Conservation (phyloP, 257 asterid species). For the Solanum pinnatisectum region DNA sequence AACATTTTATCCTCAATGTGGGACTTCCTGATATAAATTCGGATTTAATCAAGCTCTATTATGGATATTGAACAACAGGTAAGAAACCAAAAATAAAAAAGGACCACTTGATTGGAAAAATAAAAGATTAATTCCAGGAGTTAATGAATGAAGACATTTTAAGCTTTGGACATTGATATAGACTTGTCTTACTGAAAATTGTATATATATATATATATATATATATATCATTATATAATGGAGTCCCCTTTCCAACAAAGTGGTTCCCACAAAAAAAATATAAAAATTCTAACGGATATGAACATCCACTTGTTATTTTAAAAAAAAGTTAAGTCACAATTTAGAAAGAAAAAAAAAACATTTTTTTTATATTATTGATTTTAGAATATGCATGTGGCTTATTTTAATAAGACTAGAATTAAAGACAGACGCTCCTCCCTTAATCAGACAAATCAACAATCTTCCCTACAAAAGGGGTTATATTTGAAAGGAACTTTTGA, state of each 20-base stretch:
- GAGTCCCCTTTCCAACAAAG: background rate
- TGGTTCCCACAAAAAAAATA: conserved; percentile 23
- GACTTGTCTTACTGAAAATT: conserved; percentile 18
- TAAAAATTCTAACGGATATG: background rate
- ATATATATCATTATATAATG: conserved; percentile 1
- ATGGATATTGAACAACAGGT: fast-evolving
- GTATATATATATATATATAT: background rate
- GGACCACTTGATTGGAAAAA: background rate
- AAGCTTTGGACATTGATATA: conserved; percentile 11
- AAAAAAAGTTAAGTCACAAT: background rate
- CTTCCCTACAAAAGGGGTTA: conserved; percentile 4
- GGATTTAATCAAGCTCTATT: fast-evolving
- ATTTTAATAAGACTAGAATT: conserved; percentile 9
- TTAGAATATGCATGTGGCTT: conserved; percentile 13
- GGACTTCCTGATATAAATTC: fast-evolving
- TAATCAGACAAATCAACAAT: background rate
- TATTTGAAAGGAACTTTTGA: background rate
- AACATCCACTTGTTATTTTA: background rate
- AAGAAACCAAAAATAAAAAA: too few relatives aligned
- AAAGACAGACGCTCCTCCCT: background rate
- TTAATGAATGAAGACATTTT: background rate
- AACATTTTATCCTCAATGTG: too few relatives aligned
- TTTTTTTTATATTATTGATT: background rate
- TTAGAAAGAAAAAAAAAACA: background rate
- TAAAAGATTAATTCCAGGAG: background rate